Conservation (phyloP, 139 green algal genomes). For the Dunaliella primolecta region DNA sequence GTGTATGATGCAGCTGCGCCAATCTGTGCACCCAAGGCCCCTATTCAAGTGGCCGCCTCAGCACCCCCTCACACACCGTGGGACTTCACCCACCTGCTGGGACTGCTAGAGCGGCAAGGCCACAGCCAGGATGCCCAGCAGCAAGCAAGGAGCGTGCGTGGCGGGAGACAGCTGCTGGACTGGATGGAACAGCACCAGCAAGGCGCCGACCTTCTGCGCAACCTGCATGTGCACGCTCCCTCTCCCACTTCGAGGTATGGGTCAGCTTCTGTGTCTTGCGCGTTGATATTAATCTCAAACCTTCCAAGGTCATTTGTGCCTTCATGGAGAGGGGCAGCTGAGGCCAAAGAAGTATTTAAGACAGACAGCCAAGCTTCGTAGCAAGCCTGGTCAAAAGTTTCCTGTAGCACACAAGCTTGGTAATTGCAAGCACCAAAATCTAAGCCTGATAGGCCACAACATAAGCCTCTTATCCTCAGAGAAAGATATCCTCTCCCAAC, state of each 20-base stretch:
- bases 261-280: not conserved
- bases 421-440: no score
- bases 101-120: not conserved
- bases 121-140: not conserved
- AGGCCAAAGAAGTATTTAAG: not conserved
- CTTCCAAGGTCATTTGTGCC: no score
- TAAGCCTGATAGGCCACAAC: no score
- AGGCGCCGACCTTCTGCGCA: not conserved
- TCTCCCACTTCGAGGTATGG: not conserved
- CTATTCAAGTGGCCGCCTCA: not conserved
- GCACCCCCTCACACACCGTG: not conserved
- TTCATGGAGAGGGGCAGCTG: no score
- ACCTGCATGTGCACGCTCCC: not conserved
- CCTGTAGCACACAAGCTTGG: no score
- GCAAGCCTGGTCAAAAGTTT: no score
- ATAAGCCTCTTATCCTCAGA: no score
- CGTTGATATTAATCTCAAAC: no score
- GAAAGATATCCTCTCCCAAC: no score
- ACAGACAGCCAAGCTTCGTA: not conserved
- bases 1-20: not conserved
- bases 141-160: not conserved
- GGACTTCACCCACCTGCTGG: not conserved
- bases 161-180: slow-evolving; percentile 18
- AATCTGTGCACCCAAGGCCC: not conserved
- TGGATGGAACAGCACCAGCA: slow-evolving; percentile 16